These are phyloP conservation scores for Gossypium ekmanianum DNA, from an alignment of 345 rosid species.

Conservation along the genomic window DNA sequence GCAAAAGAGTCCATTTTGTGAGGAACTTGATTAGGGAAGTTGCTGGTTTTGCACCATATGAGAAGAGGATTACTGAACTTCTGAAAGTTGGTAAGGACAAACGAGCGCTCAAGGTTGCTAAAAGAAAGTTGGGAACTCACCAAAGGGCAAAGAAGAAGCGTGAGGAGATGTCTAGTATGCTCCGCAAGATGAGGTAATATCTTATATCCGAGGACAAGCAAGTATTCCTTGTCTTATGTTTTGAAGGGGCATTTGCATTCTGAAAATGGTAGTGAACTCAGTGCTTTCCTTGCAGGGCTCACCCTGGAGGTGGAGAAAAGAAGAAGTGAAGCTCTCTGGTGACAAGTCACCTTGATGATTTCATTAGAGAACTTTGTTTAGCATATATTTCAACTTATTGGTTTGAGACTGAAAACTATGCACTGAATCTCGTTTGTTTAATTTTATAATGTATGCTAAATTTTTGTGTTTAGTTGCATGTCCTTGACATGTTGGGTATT, in stretches of 20 bases:
- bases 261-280: background rate
- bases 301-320: constrained; percentile 47
- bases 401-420: background rate
- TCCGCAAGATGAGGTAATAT: constrained; percentile 70
- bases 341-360: background rate
- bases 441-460: background rate
- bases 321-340: constrained; percentile 40
- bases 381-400: background rate
- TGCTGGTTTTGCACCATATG: constrained; percentile 87
- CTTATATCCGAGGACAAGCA: background rate
- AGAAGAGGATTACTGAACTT: constrained; percentile 85
- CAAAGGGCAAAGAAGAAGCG: constrained; percentile 91
- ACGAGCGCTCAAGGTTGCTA: too few relatives aligned
- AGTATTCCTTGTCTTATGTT: background rate
- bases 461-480: background rate
- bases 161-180: constrained; percentile 77
- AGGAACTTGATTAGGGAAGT: constrained; percentile 74
- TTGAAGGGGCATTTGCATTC: background rate
- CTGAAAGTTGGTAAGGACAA: constrained; percentile 39
- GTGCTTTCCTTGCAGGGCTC: constrained; percentile 34
- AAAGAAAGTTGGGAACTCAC: constrained; percentile 83
- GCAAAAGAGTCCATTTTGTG: constrained; percentile 78
- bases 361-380: constrained; percentile 16
- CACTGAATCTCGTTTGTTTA: background rate
- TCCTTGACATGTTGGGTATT: background rate